phyloP scores from a whole-genome alignment of 345 rosid genomes.

The Salix dunnii region DNA sequence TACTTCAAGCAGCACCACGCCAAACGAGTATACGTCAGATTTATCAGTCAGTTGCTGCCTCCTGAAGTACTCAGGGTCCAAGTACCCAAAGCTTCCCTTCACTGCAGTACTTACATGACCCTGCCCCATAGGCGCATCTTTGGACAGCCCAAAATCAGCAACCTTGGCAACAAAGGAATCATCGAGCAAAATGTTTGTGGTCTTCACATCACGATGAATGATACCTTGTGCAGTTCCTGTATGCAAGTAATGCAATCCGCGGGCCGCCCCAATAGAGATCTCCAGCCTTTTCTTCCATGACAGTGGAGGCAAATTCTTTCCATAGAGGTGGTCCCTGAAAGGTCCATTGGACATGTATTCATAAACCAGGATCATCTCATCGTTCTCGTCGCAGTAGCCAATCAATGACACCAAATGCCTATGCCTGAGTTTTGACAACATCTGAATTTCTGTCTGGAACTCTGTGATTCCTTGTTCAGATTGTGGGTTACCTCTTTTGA shows the following conservation, averaged over 20 bases:
- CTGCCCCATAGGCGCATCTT: constrained; percentile 69
- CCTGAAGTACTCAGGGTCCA: constrained; percentile 65
- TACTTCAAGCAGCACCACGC: constrained; percentile 60
- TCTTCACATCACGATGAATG: constrained; percentile 82
- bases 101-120: constrained; percentile 65
- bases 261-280: constrained; percentile 73
- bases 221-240: constrained; percentile 92
- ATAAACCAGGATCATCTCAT: constrained; percentile 78
- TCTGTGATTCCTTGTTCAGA: constrained; percentile 86
- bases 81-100: constrained; percentile 57
- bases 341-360: constrained; percentile 87
- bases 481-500: constrained; percentile 82
- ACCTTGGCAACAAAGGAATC: constrained; percentile 78
- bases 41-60: constrained; percentile 62
- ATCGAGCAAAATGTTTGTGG: constrained; percentile 74
- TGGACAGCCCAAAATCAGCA: constrained; percentile 76
- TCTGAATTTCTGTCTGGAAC: constrained; percentile 80
- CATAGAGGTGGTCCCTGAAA: constrained; percentile 68
- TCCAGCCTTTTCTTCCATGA: constrained; percentile 79
- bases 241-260: constrained; percentile 78
- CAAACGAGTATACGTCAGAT: constrained; percentile 68
- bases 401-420: constrained; percentile 81
- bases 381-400: constrained; percentile 71
- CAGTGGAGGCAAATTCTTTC: constrained; percentile 56
- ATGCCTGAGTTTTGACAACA: constrained; percentile 81